Conservation (phyloP, 1,139 yeast genomes). For the Geotrichum histeridarum region DNA sequence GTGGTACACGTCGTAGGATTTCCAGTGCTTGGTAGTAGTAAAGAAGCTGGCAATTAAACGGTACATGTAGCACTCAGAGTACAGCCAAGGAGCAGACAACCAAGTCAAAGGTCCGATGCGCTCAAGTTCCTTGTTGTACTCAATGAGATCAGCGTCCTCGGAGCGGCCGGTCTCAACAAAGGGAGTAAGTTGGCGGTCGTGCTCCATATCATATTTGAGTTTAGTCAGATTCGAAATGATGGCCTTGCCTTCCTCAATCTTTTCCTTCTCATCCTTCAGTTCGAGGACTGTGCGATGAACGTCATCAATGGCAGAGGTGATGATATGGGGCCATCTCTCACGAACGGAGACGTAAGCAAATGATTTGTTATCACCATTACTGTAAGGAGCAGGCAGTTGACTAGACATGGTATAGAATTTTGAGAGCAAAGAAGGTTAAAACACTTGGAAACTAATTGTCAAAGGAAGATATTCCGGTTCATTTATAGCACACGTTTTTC, state of each 20-base stretch:
- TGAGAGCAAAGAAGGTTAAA: background rate
- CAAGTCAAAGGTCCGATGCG: slow-evolving; percentile 49
- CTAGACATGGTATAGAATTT: background rate
- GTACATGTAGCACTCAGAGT: slow-evolving; percentile 78
- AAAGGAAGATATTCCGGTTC: too few relatives aligned
- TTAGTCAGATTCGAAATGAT: slow-evolving; percentile 38
- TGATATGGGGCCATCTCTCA: slow-evolving; percentile 81
- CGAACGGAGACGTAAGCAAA: slow-evolving; percentile 79
- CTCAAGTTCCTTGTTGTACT: slow-evolving; percentile 41
- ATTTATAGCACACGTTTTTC: too few relatives aligned
- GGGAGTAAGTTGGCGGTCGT: slow-evolving; percentile 29
- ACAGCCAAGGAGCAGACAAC: slow-evolving; percentile 91
- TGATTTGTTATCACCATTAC: slow-evolving; percentile 63
- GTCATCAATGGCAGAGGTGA: slow-evolving; percentile 64
- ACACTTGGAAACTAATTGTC: background rate
- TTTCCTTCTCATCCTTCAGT: slow-evolving; percentile 24
- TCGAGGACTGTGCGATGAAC: slow-evolving; percentile 38
- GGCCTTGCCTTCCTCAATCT: slow-evolving; percentile 36
- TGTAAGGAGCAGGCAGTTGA: slow-evolving; percentile 31
- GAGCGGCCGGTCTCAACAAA: slow-evolving; percentile 26
- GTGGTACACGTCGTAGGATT: slow-evolving; percentile 64
- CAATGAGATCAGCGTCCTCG: slow-evolving; percentile 29
- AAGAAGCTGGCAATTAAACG: slow-evolving; percentile 51
- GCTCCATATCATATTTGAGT: slow-evolving; percentile 35
- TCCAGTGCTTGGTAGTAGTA: slow-evolving; percentile 48